Evolutionary conservation across 176 grass and related monocot species (phyloP).

Genomic region (Ananas comosus): DNA sequence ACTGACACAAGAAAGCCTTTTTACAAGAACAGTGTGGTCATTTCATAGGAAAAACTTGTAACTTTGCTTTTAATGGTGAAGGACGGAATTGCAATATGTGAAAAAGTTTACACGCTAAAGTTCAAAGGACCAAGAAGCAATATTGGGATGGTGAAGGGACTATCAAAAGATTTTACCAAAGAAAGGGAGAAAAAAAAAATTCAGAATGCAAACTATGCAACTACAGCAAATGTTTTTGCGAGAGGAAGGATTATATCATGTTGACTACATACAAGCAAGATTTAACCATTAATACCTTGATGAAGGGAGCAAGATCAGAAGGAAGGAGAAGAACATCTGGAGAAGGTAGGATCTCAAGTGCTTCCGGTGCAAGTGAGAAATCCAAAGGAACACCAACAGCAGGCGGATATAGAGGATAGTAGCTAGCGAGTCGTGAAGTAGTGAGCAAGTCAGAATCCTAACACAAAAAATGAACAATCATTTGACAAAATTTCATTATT

Average conservation of each 20-base stretch:
- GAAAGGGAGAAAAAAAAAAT: too few relatives aligned
- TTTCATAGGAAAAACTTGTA: too few relatives aligned
- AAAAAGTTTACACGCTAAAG: too few relatives aligned
- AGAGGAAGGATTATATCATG: neutral
- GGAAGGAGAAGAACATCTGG: slow-evolving; percentile 79
- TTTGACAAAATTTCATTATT: neutral
- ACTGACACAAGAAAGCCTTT: too few relatives aligned
- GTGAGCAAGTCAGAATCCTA: slow-evolving; percentile 10
- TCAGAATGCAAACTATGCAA: neutral
- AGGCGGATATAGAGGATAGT: slow-evolving; percentile 80
- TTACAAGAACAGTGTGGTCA: too few relatives aligned
- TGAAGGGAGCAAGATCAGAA: slow-evolving; percentile 88
- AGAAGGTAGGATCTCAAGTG: slow-evolving; percentile 49
- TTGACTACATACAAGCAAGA: neutral
- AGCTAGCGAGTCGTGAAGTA: slow-evolving; percentile 31
- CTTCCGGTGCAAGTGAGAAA: slow-evolving; percentile 63
- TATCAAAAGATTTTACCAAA: too few relatives aligned
- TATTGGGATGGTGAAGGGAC: too few relatives aligned
- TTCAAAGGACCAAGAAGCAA: too few relatives aligned
- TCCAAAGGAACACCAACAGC: slow-evolving; percentile 71
- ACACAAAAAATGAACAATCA: neutral
- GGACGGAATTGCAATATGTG: too few relatives aligned
- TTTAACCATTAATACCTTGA: slow-evolving; percentile 52
- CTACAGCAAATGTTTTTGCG: neutral
- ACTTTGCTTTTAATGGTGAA: too few relatives aligned